Percentiles rank a stretch among this genome's conserved stretches.
These are phyloP conservation scores for Annulohypoxylon truncatum DNA, from an alignment of 2,329 filamentous ascomycete species.

Conservation along the genomic window DNA sequence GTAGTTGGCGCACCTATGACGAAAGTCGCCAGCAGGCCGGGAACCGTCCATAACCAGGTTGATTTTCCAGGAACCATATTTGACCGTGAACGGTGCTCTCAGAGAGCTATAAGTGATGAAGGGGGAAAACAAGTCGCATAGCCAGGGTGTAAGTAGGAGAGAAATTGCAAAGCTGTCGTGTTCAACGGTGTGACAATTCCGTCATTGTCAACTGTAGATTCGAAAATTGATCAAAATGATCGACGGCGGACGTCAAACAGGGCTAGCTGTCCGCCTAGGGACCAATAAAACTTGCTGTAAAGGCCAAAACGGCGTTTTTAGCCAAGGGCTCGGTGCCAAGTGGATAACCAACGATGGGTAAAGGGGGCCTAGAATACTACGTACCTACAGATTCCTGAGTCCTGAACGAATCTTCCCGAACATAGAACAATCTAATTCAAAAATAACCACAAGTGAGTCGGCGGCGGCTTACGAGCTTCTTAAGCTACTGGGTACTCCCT, in stretches of 20 bases:
- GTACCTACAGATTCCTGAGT: constrained; percentile 1
- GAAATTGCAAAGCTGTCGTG: constrained; percentile 18
- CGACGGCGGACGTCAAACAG: constrained; percentile 27
- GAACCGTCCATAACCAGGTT: constrained; percentile 39
- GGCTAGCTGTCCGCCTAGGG: constrained; percentile 19
- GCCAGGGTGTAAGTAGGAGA: not conserved
- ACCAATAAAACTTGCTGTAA: constrained; percentile 32
- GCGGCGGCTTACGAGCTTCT: constrained; percentile 18
- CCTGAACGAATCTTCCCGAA: constrained; percentile 1
- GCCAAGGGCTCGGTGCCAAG: constrained; percentile 29
- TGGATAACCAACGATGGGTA: constrained; percentile 23
- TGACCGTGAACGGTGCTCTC: constrained; percentile 31
- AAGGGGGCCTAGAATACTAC: constrained; percentile 10
- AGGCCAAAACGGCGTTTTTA: constrained; percentile 12
- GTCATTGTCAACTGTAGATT: constrained; percentile 32
- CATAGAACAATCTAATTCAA: constrained; percentile 11
- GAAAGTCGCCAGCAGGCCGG: constrained; percentile 46
- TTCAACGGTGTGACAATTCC: constrained; percentile 26
- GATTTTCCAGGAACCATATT: constrained; percentile 43
- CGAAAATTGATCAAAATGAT: constrained; percentile 32
- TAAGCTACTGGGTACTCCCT: constrained; percentile 21
- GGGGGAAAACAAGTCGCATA: constrained; percentile 19
- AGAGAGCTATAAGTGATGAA: constrained; percentile 25
- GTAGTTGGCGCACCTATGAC: constrained; percentile 44
- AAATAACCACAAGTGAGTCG: constrained; percentile 2